Percentiles rank a stretch among this genome's conserved stretches.
Evolutionary conservation across 129 eudicot species (phyloP).

Genomic region (Pseudognaphalium luteoalbum): DNA sequence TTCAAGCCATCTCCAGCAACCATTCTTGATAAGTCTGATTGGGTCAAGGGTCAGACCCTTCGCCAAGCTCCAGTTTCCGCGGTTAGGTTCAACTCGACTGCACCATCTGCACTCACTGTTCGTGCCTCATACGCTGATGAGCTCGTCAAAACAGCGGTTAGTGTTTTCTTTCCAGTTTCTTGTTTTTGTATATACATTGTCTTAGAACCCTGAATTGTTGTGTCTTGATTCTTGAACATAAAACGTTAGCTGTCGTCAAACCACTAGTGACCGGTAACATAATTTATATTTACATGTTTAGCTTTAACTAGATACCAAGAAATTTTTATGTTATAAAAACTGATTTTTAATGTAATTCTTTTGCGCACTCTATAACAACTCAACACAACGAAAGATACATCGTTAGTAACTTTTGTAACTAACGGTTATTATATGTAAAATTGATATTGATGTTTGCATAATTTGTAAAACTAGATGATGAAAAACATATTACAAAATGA

Average conservation of each 20-base stretch:
- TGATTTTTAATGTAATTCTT: neutral
- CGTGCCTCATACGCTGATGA: slow-evolving; percentile 81
- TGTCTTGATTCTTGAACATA: neutral
- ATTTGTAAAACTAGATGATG: neutral
- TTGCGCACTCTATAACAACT: neutral
- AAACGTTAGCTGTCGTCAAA: neutral
- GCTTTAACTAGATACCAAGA: neutral
- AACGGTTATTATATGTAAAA: neutral
- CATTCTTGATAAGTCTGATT: slow-evolving; percentile 71
- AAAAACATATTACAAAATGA: neutral
- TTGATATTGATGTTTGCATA: neutral
- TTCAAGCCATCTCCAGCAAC: slow-evolving; percentile 66
- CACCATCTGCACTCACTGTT: slow-evolving; percentile 53
- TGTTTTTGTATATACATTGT: neutral
- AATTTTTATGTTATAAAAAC: neutral
- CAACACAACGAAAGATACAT: neutral
- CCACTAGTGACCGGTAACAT: neutral
- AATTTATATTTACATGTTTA: neutral
- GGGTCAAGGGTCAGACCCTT: slow-evolving; percentile 65
- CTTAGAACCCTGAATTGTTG: neutral
- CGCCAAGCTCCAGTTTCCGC: slow-evolving; percentile 50
- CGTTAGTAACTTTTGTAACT: neutral
- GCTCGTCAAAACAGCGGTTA: slow-evolving; percentile 88
- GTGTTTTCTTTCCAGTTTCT: neutral
- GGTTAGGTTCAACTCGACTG: slow-evolving; percentile 50